Conservation (phyloP, 2,329 filamentous ascomycete species). For the Pseudogymnoascus sp. region DNA sequence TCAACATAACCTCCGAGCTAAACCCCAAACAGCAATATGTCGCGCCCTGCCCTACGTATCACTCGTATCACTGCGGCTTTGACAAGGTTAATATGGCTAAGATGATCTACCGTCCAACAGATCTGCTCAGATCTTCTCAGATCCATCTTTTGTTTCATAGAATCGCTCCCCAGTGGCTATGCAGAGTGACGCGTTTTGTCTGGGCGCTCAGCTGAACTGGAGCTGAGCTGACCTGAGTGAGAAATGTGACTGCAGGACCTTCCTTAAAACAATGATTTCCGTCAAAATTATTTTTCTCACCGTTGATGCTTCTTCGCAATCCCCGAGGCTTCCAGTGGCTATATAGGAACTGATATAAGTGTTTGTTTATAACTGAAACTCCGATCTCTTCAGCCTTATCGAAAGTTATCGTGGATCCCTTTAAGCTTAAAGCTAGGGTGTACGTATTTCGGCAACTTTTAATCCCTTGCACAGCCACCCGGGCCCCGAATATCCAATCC, state of each 20-base stretch:
- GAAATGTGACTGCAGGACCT: not conserved
- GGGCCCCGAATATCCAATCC: not conserved
- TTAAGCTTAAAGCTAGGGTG: conserved; percentile 4
- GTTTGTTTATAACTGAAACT: not conserved
- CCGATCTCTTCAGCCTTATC: not conserved
- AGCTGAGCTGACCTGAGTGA: not conserved
- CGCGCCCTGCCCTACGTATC: not conserved
- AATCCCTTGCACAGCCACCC: not conserved
- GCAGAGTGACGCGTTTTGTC: not conserved
- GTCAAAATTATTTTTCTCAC: not conserved
- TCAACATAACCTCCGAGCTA: not conserved
- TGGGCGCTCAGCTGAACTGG: not conserved
- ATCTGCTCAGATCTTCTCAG: not conserved
- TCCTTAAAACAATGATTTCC: not conserved
- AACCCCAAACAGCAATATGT: not conserved
- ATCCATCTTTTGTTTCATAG: not conserved
- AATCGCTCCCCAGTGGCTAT: not conserved
- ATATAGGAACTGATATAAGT: not conserved
- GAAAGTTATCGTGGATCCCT: conserved; percentile 1
- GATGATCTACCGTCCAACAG: not conserved
- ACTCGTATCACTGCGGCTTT: not conserved
- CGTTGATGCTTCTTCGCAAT: not conserved
- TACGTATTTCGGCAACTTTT: not conserved
- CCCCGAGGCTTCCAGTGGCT: not conserved
- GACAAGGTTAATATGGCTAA: not conserved